These are phyloP conservation scores for Fraxinus americana DNA, from an alignment of 257 asterid species.

Conservation along the genomic window DNA sequence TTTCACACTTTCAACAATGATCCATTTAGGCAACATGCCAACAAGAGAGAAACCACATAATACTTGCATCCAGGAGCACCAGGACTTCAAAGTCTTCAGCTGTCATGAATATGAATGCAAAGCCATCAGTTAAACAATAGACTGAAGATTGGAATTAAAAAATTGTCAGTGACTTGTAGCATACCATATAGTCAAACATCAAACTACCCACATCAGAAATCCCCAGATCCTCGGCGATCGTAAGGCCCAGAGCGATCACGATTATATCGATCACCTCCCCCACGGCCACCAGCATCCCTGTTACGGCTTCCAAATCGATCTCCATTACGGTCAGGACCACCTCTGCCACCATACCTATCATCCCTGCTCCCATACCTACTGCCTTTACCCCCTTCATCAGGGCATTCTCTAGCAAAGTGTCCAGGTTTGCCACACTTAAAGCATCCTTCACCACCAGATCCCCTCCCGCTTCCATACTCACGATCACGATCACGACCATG, in stretches of 20 bases:
- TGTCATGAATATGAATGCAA: slow-evolving; percentile 28
- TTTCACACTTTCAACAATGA: slow-evolving; percentile 47
- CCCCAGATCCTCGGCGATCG: slow-evolving; percentile 70
- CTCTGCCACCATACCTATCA: slow-evolving; percentile 51
- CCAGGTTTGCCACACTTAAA: slow-evolving; percentile 87
- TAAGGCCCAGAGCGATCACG: slow-evolving; percentile 90
- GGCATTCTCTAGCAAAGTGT: slow-evolving; percentile 90
- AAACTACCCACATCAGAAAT: slow-evolving; percentile 46
- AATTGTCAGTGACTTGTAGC: not conserved
- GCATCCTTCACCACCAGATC: slow-evolving; percentile 79
- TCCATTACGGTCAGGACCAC: slow-evolving; percentile 73
- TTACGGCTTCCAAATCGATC: slow-evolving; percentile 62
- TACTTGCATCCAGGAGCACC: slow-evolving; percentile 36
- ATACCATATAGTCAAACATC: slow-evolving; percentile 4
- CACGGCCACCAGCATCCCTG: slow-evolving; percentile 59
- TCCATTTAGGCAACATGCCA: slow-evolving; percentile 40
- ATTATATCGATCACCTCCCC: slow-evolving; percentile 62
- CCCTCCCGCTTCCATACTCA: slow-evolving; percentile 58
- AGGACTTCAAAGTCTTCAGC: slow-evolving; percentile 46
- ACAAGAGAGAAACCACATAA: slow-evolving; percentile 31
- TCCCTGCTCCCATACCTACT: slow-evolving; percentile 64
- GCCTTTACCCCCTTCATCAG: slow-evolving; percentile 65
- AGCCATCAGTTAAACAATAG: slow-evolving; percentile 15
- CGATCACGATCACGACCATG: slow-evolving; percentile 53
- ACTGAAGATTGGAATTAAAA: slow-evolving; percentile 2